Base-by-base conservation (phyloP, 164 flowering plant genomes). In the Euptelea pleiosperma region DNA sequence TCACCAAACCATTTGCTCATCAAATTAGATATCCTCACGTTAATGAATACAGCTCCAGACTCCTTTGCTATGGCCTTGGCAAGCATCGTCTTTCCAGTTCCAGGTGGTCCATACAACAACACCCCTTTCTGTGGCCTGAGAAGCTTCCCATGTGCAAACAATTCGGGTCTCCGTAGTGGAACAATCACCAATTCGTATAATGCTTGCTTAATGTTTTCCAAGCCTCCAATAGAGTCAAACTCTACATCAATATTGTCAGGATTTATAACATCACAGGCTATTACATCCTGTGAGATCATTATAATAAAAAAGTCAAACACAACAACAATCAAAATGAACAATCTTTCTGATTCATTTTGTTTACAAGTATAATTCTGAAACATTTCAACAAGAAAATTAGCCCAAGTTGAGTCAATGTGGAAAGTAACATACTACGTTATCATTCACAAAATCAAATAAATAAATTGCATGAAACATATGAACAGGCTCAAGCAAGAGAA, bases 1-100 rank as follows among this genome's bases (percentile, higher is more conserved):
- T 89, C 96, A 50, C 96, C 96, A 62, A 89, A 89, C 96, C 96
- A 89, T 76, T 89, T 89, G 80, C 96, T 86, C 96, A 89, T 89
- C 65, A 89, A 64, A 70, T 84, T 86, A 45, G 96, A 78, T 60
- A 86, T 70, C 73, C 82, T 83, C 61, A 89, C 96, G 65, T 86
- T 89, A 14, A 89, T 89, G 52, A 89, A 89, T 55, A 89, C 91
- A 49, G 93, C 96, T 49, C 91, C 96, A 21, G 93, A 89, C 69
- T 89, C 96, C 59, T 74, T 89, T 43, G 96, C 96, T 60, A 89
- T 86, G 54, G 96, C 96, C 72, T 89, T 89, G 31, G 96, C 96
- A n/a, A n/a, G n/a, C n/a, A n/a, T n/a, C n/a, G n/a, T n/a, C n/a
- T n/a, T n/a, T n/a, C n/a, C n/a, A n/a, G n/a, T n/a, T n/a, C n/a